Evolutionary conservation across 1,284 basidiomycete species (phyloP), one percentile per base, ranked within the genome.

Genomic region (Chondrostereum purpureum): DNA sequence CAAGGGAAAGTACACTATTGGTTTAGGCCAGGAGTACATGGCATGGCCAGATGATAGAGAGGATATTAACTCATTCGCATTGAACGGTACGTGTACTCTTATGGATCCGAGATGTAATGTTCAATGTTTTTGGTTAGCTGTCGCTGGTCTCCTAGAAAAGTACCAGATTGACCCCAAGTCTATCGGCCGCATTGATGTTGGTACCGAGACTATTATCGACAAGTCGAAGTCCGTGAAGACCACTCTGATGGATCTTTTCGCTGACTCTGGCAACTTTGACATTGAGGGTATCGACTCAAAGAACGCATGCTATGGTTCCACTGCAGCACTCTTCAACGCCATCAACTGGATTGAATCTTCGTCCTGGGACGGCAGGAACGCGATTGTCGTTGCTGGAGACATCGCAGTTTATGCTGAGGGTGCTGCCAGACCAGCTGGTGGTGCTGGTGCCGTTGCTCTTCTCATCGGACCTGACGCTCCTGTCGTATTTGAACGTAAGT

Each of bases 171-270:
- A 98, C 75, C 94, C 95, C 51, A 86, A 80, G 60, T 92, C 89
- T 47, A 95, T 99, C 63, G 95, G 95, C 49, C 92, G 95, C 55
- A 82, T 99, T 50, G 95, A 99, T 55, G 93, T 99, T 55, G 95
- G 95, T 49, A 99, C 96, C 22, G 96, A 99, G 69, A 98, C 96
- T 44, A 91, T 99, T 70, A 97, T 99, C 58, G 95, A 99, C 82
- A 99, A 99, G 75, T 95, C 93, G 51, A 99, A 99, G 72, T 92
- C 95, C 20, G 93, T 94, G 68, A 99, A 99, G 73, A 98, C 96
- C 3, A 84, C 92, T 48, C 80, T 99, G 52, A 99, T 99, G 95
- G 91, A 97, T 69, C 85, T 99, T 57, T 99, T 99, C 61, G 83
- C 84, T 38, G 78, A 78, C 46, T 80, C 85, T 27, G 95, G 92